Percentiles rank a stretch among this genome's conserved stretches.
These are phyloP conservation scores for Lithohypha guttulata DNA, from an alignment of 2,329 filamentous ascomycete species.

Conservation along the genomic window DNA sequence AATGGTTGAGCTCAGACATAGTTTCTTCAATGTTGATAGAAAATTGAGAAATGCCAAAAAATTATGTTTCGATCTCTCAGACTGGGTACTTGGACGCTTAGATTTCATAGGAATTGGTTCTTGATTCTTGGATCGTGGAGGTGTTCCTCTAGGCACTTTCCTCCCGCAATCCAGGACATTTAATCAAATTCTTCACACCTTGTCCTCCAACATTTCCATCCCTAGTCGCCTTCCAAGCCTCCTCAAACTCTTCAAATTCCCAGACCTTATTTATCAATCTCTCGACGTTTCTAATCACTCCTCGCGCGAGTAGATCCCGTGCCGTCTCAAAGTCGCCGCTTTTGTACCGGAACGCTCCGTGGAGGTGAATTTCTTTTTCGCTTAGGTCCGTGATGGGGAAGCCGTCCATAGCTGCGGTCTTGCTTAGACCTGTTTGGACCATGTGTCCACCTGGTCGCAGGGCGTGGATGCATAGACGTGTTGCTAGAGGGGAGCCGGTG, in stretches of 20 bases:
- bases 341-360: slow-evolving; percentile 27
- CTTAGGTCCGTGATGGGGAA: slow-evolving; percentile 29
- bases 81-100: too few relatives aligned
- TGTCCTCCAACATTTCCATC: slow-evolving; percentile 9
- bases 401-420: slow-evolving; percentile 25
- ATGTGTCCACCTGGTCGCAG: slow-evolving; percentile 24
- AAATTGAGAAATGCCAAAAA: too few relatives aligned
- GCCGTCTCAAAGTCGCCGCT: slow-evolving; percentile 28
- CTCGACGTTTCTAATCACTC: slow-evolving; percentile 24
- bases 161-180: slow-evolving; percentile 8
- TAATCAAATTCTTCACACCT: slow-evolving; percentile 23
- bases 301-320: slow-evolving; percentile 28
- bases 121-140: too few relatives aligned
- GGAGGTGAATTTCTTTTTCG: slow-evolving; percentile 27
- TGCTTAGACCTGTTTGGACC: slow-evolving; percentile 29
- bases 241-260: slow-evolving; percentile 26
- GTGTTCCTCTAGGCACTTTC: too few relatives aligned
- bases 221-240: slow-evolving; percentile 27
- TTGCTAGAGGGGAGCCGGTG: slow-evolving; percentile 34
- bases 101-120: too few relatives aligned
- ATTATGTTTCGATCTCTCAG: too few relatives aligned
- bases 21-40: too few relatives aligned
- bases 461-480: slow-evolving; percentile 35
- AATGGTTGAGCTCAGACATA: neutral
- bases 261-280: slow-evolving; percentile 26